phyloP scores from a whole-genome alignment of 805 yeast species.

The Clavispora asparagi region DNA sequence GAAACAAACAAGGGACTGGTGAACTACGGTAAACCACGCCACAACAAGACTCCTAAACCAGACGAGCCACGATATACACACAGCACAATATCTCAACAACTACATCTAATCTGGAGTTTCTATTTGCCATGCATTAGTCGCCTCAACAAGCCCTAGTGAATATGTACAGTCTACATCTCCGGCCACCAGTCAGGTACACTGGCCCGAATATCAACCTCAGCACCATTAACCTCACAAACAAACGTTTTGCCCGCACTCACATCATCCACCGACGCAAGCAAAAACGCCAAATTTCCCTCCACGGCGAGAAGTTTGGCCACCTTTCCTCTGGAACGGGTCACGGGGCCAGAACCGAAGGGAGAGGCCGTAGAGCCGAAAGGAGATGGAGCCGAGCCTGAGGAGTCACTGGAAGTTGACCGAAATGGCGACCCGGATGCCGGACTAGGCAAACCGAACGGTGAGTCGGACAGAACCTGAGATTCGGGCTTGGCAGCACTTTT shows the following conservation, averaged over 20 bases:
- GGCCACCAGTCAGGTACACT: constrained; percentile 79
- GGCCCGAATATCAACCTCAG: constrained; percentile 44
- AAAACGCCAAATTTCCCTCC: constrained; percentile 60
- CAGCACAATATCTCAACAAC: too few relatives aligned
- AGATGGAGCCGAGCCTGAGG: constrained; percentile 4
- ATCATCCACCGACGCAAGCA: constrained; percentile 46
- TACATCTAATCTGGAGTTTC: constrained; percentile 10
- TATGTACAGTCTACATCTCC: constrained; percentile 6
- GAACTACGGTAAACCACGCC: too few relatives aligned
- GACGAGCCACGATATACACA: too few relatives aligned
- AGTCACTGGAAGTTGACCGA: too few relatives aligned
- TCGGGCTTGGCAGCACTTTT: constrained; percentile 5
- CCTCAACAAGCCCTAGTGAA: neutral
- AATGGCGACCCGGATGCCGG: too few relatives aligned
- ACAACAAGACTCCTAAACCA: too few relatives aligned
- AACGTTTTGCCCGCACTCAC: constrained; percentile 37
- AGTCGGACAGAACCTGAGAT: constrained; percentile 12
- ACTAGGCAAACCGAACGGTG: too few relatives aligned
- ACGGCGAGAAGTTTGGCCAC: constrained; percentile 48
- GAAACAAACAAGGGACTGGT: too few relatives aligned
- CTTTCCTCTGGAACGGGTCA: constrained; percentile 27
- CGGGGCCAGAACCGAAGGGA: constrained; percentile 15
- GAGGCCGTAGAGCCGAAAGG: constrained; percentile 14
- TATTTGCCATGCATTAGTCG: neutral
- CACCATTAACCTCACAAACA: constrained; percentile 22